Evolutionary conservation across 192 early-diverging fungal genomes (phyloP).

Genomic region (Podila verticillata): DNA sequence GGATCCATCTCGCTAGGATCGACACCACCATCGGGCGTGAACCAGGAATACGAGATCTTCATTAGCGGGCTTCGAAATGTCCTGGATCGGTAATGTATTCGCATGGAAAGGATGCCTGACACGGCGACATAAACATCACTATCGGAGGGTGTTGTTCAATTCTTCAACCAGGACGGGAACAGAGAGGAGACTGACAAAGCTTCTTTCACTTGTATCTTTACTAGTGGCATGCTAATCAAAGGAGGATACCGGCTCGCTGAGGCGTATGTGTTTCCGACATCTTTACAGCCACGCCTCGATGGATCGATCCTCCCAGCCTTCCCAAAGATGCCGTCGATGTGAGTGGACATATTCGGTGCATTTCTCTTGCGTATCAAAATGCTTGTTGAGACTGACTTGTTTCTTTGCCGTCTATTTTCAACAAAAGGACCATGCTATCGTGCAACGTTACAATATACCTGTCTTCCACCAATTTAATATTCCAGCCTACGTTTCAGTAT

Average conservation of each 20-base stretch:
- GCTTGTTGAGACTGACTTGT: no score
- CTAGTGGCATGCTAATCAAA: constrained; percentile 37
- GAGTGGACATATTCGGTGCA: constrained; percentile 1
- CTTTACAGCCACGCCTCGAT: constrained; percentile 29
- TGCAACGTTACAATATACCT: constrained; percentile 43
- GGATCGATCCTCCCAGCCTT: constrained; percentile 31
- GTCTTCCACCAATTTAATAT: constrained; percentile 33
- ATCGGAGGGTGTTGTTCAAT: no score
- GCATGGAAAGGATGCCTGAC: no score
- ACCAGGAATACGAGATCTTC: constrained; percentile 45
- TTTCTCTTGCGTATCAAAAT: no score
- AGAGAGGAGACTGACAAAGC: not conserved
- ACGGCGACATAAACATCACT: no score
- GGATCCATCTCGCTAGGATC: constrained; percentile 7
- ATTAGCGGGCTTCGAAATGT: constrained; percentile 44
- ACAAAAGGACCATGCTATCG: constrained; percentile 42
- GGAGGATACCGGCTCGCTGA: constrained; percentile 39
- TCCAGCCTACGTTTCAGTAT: constrained; percentile 47
- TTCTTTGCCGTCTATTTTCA: no score
- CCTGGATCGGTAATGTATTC: constrained; percentile 38
- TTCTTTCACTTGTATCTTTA: not conserved
- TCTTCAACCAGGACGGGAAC: not conserved
- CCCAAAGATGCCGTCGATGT: constrained; percentile 40
- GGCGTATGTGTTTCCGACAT: constrained; percentile 42
- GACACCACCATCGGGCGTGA: not conserved